Conservation (phyloP, 768 basidiomycete genomes). For the Suillus placidus region DNA sequence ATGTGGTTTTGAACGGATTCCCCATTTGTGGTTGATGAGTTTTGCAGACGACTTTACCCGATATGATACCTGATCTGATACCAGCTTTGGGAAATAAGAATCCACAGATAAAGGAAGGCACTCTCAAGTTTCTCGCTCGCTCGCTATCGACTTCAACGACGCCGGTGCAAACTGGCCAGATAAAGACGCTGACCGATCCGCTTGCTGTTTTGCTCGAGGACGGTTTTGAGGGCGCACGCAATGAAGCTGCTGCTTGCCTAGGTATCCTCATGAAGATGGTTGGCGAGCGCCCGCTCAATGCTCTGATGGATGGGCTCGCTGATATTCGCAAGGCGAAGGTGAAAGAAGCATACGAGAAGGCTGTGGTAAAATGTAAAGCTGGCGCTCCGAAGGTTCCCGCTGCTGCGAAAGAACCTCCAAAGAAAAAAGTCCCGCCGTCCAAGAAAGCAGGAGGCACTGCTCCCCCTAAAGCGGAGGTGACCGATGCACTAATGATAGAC, state of each 20-base stretch:
- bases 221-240: constrained; percentile 83
- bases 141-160: constrained; percentile 71
- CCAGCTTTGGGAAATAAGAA: constrained; percentile 85
- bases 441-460: constrained; percentile 25
- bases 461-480: constrained; percentile 19
- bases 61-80: constrained; percentile 82
- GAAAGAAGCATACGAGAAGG: constrained; percentile 90
- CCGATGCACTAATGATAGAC: constrained; percentile 23
- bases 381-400: constrained; percentile 49
- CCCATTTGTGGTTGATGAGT: constrained; percentile 12
- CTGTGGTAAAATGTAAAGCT: constrained; percentile 86
- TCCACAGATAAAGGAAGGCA: constrained; percentile 94
- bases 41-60: constrained; percentile 71
- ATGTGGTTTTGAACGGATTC: constrained; percentile 33
- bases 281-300: constrained; percentile 89
- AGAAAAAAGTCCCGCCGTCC: constrained; percentile 39
- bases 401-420: constrained; percentile 36
- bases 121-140: constrained; percentile 83
- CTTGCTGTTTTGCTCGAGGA: constrained; percentile 83
- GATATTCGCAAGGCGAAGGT: constrained; percentile 91
- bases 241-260: constrained; percentile 85
- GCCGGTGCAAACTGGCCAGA: constrained; percentile 71
- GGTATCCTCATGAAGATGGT: constrained; percentile 97
- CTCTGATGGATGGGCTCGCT: constrained; percentile 80
- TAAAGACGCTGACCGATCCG: constrained; percentile 81